Conservation (phyloP, 176 grass and related monocot genomes). For the Pharus latifolius region DNA sequence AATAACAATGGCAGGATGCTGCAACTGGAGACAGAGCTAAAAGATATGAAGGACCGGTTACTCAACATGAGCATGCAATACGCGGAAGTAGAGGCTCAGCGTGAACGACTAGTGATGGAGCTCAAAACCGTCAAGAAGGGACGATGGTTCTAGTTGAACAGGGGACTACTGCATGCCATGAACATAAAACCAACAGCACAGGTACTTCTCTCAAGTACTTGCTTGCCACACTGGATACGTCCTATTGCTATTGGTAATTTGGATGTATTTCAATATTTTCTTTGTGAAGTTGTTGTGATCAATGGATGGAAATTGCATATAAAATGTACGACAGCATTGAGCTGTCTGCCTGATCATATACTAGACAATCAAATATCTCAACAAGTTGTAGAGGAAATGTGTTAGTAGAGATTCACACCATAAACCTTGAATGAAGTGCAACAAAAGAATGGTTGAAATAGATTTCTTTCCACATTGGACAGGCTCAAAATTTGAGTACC, state of each 20-base stretch:
- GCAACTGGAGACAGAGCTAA: slow-evolving; percentile 75
- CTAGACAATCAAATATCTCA: no score
- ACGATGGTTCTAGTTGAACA: slow-evolving; percentile 59
- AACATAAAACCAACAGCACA: slow-evolving; percentile 14
- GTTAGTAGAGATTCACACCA: no score
- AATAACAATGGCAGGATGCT: slow-evolving; percentile 20
- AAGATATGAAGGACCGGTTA: slow-evolving; percentile 77
- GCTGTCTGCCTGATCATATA: no score
- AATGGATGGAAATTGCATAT: no score
- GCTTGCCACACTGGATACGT: background rate
- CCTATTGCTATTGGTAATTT: slow-evolving; percentile 17
- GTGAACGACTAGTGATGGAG: slow-evolving; percentile 80
- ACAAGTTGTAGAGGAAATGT: no score
- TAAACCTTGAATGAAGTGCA: no score
- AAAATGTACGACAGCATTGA: no score
- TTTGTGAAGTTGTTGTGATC: background rate
- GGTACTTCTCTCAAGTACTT: slow-evolving; percentile 20
- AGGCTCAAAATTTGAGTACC: no score
- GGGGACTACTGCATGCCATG: slow-evolving; percentile 5
- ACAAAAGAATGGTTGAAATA: no score
- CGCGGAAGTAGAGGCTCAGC: slow-evolving; percentile 81
- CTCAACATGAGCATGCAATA: slow-evolving; percentile 88
- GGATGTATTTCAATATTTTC: background rate
- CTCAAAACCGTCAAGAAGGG: slow-evolving; percentile 70
- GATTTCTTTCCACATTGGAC: no score